Conservation (phyloP, 164 flowering plant genomes). For the Chimonanthus salicifolius region DNA sequence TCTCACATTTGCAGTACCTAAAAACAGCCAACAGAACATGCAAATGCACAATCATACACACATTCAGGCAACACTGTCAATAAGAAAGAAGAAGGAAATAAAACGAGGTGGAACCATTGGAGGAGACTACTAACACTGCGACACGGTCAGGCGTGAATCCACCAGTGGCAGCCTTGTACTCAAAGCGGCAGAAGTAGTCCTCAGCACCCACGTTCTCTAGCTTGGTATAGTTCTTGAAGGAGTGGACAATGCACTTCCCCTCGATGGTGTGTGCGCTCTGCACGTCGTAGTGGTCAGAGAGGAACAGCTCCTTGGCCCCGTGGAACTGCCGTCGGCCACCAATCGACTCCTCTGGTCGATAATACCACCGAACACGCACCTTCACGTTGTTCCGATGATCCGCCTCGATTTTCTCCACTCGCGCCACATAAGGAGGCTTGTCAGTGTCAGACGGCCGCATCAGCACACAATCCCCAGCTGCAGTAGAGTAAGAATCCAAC, state of each 20-base stretch:
- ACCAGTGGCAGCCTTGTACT: conserved; percentile 62
- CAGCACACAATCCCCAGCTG: conserved; percentile 58
- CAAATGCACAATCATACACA: not conserved
- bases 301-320: conserved; percentile 58
- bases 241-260: conserved; percentile 58
- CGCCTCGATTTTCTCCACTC: conserved; percentile 51
- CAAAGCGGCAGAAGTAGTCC: conserved; percentile 61
- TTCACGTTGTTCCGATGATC: conserved; percentile 44
- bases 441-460: conserved; percentile 54
- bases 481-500: not conserved
- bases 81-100: not conserved
- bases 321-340: conserved; percentile 64
- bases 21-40: not conserved
- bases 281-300: conserved; percentile 55
- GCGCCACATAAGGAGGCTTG: conserved; percentile 56
- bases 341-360: conserved; percentile 59
- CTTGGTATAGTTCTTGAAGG: conserved; percentile 58
- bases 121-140: conserved; percentile 48
- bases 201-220: conserved; percentile 59
- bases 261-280: conserved; percentile 68
- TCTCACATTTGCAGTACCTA: conserved; percentile 23
- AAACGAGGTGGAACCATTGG: not conserved
- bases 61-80: not conserved
- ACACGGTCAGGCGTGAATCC: conserved; percentile 60
- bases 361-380: conserved; percentile 60